These are phyloP conservation scores for Thraustochytrium aureum DNA, from an alignment of 352 stramenopile genomes.

Conservation along the genomic window DNA sequence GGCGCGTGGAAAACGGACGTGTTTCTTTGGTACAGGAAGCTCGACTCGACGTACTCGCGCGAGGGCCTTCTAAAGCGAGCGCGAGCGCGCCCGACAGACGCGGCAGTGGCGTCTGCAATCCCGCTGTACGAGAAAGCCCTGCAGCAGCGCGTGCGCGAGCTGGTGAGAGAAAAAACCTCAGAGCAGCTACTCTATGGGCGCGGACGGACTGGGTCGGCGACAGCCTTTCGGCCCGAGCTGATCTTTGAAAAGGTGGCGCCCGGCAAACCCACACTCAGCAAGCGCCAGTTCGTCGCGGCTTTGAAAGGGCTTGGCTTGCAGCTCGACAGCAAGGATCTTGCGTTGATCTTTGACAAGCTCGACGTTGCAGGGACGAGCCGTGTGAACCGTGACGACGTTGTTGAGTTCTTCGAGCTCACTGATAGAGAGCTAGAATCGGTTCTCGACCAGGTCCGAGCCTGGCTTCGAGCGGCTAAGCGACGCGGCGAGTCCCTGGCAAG, in stretches of 20 bases:
- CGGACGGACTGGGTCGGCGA: too few relatives aligned
- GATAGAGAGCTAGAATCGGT: slow-evolving; percentile 36
- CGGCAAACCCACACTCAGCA: not conserved
- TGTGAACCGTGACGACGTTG: slow-evolving; percentile 29
- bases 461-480: slow-evolving; percentile 3
- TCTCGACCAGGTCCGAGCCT: not conserved
- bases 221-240: too few relatives aligned
- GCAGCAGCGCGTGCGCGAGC: slow-evolving; percentile 11
- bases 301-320: slow-evolving; percentile 10
- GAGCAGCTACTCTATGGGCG: too few relatives aligned
- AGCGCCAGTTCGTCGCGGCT: slow-evolving; percentile 26
- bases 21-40: slow-evolving; percentile 47
- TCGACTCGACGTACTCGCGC: slow-evolving; percentile 40
- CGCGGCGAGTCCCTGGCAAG: not conserved
- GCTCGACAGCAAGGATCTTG: not conserved
- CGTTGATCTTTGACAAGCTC: slow-evolving; percentile 41
- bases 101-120: not conserved
- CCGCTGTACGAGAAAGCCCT: not conserved
- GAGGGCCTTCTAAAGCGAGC: not conserved
- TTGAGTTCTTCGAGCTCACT: slow-evolving; percentile 49
- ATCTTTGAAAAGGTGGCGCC: slow-evolving; percentile 27
- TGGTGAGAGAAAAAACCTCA: too few relatives aligned
- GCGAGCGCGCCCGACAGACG: too few relatives aligned
- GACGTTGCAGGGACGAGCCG: not conserved
- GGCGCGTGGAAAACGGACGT: not conserved